A percentile compares a stretch with the other conserved stretches of the same genome.
Evolutionary conservation across 257 asterid genomes (phyloP).

Genomic region (Petunia secreta): DNA sequence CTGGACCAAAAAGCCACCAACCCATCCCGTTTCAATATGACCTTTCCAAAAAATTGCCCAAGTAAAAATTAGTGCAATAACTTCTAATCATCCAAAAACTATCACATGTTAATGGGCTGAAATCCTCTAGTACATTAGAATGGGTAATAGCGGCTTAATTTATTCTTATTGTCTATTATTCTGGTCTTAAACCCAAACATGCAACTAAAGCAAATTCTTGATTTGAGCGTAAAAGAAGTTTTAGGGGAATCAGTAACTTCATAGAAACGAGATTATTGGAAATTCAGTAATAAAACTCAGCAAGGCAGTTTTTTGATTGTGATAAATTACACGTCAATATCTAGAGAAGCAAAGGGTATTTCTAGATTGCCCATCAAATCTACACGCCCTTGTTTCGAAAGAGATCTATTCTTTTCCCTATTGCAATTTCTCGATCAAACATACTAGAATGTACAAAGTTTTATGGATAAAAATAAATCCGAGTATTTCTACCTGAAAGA

Average conservation of each 20-base stretch:
- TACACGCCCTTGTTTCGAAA: background rate
- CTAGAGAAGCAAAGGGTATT: background rate
- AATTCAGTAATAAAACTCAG: background rate
- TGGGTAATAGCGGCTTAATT: background rate
- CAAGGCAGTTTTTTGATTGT: background rate
- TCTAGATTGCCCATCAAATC: background rate
- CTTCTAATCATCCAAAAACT: background rate
- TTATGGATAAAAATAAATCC: too few species aligned
- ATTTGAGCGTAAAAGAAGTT: background rate
- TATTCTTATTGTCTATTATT: background rate
- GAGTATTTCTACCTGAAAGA: constrained; percentile 5
- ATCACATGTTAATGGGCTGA: background rate
- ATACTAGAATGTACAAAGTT: background rate
- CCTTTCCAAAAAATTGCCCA: background rate
- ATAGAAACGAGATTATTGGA: background rate
- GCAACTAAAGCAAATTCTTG: background rate
- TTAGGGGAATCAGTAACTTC: background rate
- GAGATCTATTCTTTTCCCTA: background rate
- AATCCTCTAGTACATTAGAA: background rate
- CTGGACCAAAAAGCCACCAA: background rate
- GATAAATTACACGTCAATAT: background rate
- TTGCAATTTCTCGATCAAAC: background rate
- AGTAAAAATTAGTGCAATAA: background rate
- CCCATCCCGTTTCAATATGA: background rate
- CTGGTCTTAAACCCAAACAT: background rate